Percentiles rank a stretch among this genome's conserved stretches.
These are phyloP conservation scores for Diospyros kaki DNA, from an alignment of 148 eudicot genomes.

Conservation along the genomic window DNA sequence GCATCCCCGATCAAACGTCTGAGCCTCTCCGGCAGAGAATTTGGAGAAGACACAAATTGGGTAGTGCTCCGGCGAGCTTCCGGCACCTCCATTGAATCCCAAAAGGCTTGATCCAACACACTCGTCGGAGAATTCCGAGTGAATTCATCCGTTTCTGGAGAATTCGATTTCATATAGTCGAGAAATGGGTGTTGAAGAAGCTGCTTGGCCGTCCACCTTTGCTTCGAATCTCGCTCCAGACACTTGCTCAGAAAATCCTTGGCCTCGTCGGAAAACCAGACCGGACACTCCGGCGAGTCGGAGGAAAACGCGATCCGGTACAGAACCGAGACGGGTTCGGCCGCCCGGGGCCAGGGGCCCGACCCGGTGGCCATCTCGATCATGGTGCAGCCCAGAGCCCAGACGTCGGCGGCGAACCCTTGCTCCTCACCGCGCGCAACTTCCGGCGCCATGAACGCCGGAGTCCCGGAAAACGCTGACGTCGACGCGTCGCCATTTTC, in stretches of 20 bases:
- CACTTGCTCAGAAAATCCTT: constrained; percentile 48
- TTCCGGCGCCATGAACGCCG: constrained; percentile 56
- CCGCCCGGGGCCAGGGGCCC: constrained; percentile 36
- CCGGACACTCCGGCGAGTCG: constrained; percentile 38
- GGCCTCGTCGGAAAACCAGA: constrained; percentile 32
- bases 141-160: constrained; percentile 8
- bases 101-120: constrained; percentile 41
- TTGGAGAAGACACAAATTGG: background rate
- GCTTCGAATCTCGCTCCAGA: constrained; percentile 28
- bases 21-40: constrained; percentile 31
- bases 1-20: constrained; percentile 20
- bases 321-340: constrained; percentile 31
- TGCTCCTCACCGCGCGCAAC: constrained; percentile 48
- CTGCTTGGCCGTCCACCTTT: constrained; percentile 41
- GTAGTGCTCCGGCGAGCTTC: constrained; percentile 13
- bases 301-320: constrained; percentile 42
- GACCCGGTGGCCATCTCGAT: constrained; percentile 62
- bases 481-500: constrained; percentile 4
- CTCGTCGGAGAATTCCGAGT: constrained; percentile 35
- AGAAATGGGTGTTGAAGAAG: constrained; percentile 48
- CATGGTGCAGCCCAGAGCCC: constrained; percentile 54
- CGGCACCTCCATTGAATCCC: constrained; percentile 35
- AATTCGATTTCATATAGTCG: background rate
- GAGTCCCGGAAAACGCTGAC: constrained; percentile 37
- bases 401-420: constrained; percentile 41